phyloP scores from a whole-genome alignment of 345 rosid species.

The Arabidopsis arenosa region DNA sequence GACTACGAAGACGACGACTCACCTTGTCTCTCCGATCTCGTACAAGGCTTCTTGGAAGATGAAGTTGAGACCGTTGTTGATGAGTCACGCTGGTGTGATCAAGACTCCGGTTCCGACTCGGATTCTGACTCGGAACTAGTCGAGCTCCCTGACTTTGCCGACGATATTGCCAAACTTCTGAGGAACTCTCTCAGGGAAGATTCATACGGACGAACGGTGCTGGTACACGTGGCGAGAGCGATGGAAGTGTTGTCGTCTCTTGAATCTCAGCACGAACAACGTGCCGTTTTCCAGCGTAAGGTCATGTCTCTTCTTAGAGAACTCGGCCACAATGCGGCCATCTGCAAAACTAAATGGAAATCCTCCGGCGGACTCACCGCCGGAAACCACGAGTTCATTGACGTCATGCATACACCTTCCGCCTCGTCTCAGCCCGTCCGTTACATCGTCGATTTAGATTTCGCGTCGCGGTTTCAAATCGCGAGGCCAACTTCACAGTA shows the following conservation, averaged over 20 bases:
- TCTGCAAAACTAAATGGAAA: slow-evolving; percentile 86
- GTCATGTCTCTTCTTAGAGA: slow-evolving; percentile 68
- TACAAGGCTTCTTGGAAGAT: slow-evolving; percentile 72
- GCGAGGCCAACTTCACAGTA: slow-evolving; percentile 84
- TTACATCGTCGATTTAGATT: slow-evolving; percentile 77
- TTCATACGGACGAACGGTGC: slow-evolving; percentile 51
- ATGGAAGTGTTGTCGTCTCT: slow-evolving; percentile 54
- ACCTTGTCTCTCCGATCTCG: slow-evolving; percentile 80
- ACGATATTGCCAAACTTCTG: slow-evolving; percentile 37
- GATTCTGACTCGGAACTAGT: slow-evolving; percentile 57
- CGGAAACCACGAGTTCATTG: slow-evolving; percentile 87
- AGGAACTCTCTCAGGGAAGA: slow-evolving; percentile 43
- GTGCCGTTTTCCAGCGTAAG: slow-evolving; percentile 50
- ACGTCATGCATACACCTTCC: slow-evolving; percentile 51
- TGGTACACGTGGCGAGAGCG: slow-evolving; percentile 52
- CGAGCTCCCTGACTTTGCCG: slow-evolving; percentile 48
- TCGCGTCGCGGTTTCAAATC: slow-evolving; percentile 74
- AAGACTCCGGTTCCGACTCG: slow-evolving; percentile 47
- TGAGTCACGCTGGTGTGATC: slow-evolving; percentile 26
- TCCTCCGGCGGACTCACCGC: slow-evolving; percentile 60
- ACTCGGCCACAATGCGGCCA: slow-evolving; percentile 83
- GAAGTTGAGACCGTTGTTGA: slow-evolving; percentile 18
- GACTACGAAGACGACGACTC: slow-evolving; percentile 52
- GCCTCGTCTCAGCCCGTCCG: slow-evolving; percentile 39
- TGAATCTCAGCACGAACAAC: slow-evolving; percentile 39